Evolutionary conservation across 768 basidiomycete genomes (phyloP).

Genomic region (Pisolithus albus): DNA sequence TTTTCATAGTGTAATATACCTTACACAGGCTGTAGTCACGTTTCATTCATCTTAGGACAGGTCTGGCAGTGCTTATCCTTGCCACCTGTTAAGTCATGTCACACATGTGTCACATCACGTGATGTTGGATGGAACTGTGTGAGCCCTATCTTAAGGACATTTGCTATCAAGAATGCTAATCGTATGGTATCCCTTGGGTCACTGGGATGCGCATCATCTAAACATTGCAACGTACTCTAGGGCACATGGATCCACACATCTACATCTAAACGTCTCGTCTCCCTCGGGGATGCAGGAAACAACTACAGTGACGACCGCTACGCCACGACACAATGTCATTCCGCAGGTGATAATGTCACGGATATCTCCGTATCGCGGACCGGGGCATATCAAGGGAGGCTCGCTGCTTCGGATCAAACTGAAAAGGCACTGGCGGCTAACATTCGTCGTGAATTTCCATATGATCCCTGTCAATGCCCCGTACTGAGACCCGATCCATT

Average conservation of each 20-base stretch:
- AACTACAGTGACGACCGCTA: slow-evolving; percentile 59
- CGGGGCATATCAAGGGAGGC: neutral
- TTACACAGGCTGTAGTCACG: too few species aligned
- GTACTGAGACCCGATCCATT: neutral
- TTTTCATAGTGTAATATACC: too few species aligned
- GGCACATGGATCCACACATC: too few species aligned
- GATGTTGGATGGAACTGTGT: too few species aligned
- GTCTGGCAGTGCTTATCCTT: too few species aligned
- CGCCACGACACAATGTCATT: slow-evolving; percentile 47
- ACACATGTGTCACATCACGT: too few species aligned
- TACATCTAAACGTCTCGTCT: neutral
- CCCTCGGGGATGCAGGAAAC: slow-evolving; percentile 50
- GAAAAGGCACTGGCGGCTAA: slow-evolving; percentile 44
- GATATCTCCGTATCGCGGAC: neutral
- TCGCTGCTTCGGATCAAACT: slow-evolving; percentile 31
- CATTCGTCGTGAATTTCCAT: slow-evolving; percentile 31
- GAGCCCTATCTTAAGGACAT: too few species aligned
- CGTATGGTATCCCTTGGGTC: slow-evolving; percentile 49
- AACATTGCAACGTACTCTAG: neutral
- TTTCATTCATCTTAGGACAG: too few species aligned
- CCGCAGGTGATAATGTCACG: slow-evolving; percentile 45
- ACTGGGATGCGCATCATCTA: slow-evolving; percentile 25
- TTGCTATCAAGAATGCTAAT: slow-evolving; percentile 28
- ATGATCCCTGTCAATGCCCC: neutral
- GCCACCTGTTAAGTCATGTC: too few species aligned